Evolutionary conservation across 2,329 filamentous ascomycete species (phyloP), one percentile per base, ranked within the genome.

Genomic region (Grosmannia penicillata): DNA sequence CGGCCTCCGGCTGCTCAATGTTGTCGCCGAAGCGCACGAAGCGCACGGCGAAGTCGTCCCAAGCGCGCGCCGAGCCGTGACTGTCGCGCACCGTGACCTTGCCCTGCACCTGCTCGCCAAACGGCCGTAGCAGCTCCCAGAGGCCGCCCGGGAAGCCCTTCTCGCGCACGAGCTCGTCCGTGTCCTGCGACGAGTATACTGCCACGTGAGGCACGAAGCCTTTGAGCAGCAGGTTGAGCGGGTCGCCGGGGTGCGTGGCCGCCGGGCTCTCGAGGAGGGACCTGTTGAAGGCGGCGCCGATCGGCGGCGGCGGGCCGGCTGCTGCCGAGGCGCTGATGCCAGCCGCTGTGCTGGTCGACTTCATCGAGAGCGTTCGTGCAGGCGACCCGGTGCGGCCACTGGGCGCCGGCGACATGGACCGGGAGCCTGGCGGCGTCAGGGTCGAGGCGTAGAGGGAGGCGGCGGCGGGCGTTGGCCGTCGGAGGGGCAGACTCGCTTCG

Each of bases 61-160:
- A 89, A 28, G 75, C 72, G 52, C 76, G 76, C 53, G 85, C 87
- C 31, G 79, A 74, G 8, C 91, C 89, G 48, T 83, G 77, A 53
- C 87, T 95, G 58, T 98, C 91, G 49, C 91, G 69, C 39, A 96
- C 79, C 4, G 82, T 82, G 37, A 98, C 80, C 52, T 91, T 93
- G 23, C 91, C 91, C 36, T 80, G 74, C 1, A 96, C 71, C 14
- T 70, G 73, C 59, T 98, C 91, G 23, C 91, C 91, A 61, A 93
- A 98, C 0, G 91, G 89, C 36, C 89, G 70, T 40, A 98, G 61
- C 19, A 98, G 63, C 56, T 93, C 82, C 65, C 86, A 78, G 35
- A 98, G 66, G 0, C 89, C 87, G 32, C 76, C 70, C 28, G 74
- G 65, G 47, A 96, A 83, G 0, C 93, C 93, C 59, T 98, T 98